Percentiles rank a stretch among this genome's conserved stretches.
Conservation (phyloP, 2,329 filamentous ascomycete genomes). For the Westerdykella aurantiaca region DNA sequence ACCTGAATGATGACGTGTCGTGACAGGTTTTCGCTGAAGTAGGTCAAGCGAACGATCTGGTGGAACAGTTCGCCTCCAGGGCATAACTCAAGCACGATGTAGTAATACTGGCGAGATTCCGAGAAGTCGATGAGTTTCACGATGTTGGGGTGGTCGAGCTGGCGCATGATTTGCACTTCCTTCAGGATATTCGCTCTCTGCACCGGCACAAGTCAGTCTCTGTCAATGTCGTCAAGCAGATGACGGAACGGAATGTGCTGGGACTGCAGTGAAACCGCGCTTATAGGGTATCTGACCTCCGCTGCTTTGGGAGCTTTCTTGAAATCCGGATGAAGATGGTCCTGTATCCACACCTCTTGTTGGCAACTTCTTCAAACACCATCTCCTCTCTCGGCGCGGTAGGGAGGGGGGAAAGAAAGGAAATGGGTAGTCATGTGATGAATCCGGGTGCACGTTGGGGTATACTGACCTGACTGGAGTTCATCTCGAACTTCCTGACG, state of each 20-base stretch:
- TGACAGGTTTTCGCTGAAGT: conserved; percentile 94
- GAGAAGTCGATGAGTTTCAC: conserved; percentile 90
- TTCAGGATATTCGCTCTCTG: conserved; percentile 97
- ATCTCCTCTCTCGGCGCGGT: conserved; percentile 14
- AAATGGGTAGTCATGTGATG: conserved; percentile 21
- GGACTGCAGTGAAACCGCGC: conserved; percentile 25
- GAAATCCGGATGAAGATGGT: conserved; percentile 92
- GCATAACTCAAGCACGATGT: conserved; percentile 91
- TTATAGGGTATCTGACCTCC: conserved; percentile 67
- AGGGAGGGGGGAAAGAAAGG: conserved; percentile 26
- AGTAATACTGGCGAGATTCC: conserved; percentile 93
- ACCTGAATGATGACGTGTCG: conserved; percentile 93
- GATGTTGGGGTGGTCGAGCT: conserved; percentile 93
- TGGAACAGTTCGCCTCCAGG: conserved; percentile 96
- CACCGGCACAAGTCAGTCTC: conserved; percentile 39
- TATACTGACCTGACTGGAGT: conserved; percentile 87
- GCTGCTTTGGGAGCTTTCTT: conserved; percentile 82
- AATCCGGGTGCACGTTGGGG: conserved; percentile 18
- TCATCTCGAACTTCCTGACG: conserved; percentile 98
- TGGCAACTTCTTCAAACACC: conserved; percentile 42
- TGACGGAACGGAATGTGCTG: conserved; percentile 20
- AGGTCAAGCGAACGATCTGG: conserved; percentile 95
- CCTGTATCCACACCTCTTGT: conserved; percentile 57
- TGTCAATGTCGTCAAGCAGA: conserved; percentile 17
- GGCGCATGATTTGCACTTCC: conserved; percentile 97